These are phyloP conservation scores for Arthrinium puccinioides DNA, from an alignment of 2,329 filamentous ascomycete genomes.

Conservation along the genomic window DNA sequence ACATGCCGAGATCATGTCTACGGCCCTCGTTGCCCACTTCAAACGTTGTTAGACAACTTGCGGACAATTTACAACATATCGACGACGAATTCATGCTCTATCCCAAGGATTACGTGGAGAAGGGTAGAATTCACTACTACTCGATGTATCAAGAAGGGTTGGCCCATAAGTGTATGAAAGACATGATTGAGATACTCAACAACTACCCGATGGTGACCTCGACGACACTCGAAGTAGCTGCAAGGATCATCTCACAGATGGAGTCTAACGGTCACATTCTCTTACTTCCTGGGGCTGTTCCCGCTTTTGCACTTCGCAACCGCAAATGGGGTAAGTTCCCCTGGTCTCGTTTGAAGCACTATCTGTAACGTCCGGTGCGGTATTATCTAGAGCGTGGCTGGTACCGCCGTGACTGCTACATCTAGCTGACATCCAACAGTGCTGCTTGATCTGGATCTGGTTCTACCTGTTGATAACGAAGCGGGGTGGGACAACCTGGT, in stretches of 20 bases:
- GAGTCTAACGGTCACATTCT: slow-evolving; percentile 9
- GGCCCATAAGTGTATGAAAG: neutral
- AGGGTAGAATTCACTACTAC: too few species aligned
- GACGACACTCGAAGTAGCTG: neutral
- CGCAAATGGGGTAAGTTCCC: slow-evolving; percentile 20
- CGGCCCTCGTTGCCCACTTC: neutral
- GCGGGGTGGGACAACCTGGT: slow-evolving; percentile 19
- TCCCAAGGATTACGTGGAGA: too few species aligned
- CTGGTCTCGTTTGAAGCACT: too few species aligned
- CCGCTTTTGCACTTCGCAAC: slow-evolving; percentile 16
- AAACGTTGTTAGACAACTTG: neutral
- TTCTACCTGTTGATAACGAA: slow-evolving; percentile 6
- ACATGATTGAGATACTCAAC: neutral
- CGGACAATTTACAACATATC: neutral
- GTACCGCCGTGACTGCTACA: too few species aligned
- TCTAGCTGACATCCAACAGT: slow-evolving; percentile 4
- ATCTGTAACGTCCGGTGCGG: too few species aligned
- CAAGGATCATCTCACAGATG: slow-evolving; percentile 7
- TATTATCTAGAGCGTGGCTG: too few species aligned
- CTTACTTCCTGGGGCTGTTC: slow-evolving; percentile 14
- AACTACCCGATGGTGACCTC: neutral
- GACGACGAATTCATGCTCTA: neutral
- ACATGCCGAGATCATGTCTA: slow-evolving; percentile 1
- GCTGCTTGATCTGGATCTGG: slow-evolving; percentile 7
- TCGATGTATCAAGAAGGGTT: neutral